Evolutionary conservation across 257 asterid genomes (phyloP), one percentile per base, ranked within the genome.

Genomic region (Asclepias syriaca): DNA sequence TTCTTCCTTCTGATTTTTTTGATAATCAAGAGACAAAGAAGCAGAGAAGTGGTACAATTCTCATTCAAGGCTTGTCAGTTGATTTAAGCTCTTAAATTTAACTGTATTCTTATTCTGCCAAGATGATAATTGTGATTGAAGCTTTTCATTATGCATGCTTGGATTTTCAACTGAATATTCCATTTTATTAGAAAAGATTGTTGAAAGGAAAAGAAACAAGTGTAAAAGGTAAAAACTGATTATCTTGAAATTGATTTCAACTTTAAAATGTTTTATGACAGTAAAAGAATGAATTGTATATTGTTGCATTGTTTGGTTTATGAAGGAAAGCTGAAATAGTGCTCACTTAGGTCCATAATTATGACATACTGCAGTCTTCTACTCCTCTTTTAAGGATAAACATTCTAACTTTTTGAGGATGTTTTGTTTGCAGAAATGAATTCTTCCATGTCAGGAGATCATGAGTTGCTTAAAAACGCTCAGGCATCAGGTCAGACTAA

Each of bases 1-100:
- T 72, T 29, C 91, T 89, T 63, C 98, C 96, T 80, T 81, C 95
- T 16, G 85, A 86, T 72, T 93, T 91, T 75, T 91, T 89, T 72
- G 96, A 94, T 84, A 81, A 81, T 75, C 84, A 57, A 8, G 95
- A 83, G 60, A 6, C 84, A 22, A 94, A 91, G 84, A 94, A 75
- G 83, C 96, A 81, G 74, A 91, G 87, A 82, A 79, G 5, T 56
- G 99, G 99, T 89, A 79, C 54, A 79, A 12, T 71, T 71, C 77
- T 78, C 65, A 73, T 68, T n/a, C 72, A 6, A 61, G 57, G 49
- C 46, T 24, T 46, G 49, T 27, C 50, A 53, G 43, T 71, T 58
- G 48, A 43, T 43, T 4, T 37, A 18, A 66, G 68, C 40, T 66
- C 43, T 70, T 74, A 27, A 43, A 11, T 58, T 22, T 34, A 19